Evolutionary conservation across 768 basidiomycete genomes (phyloP).

Genomic region (Mycena floridula): DNA sequence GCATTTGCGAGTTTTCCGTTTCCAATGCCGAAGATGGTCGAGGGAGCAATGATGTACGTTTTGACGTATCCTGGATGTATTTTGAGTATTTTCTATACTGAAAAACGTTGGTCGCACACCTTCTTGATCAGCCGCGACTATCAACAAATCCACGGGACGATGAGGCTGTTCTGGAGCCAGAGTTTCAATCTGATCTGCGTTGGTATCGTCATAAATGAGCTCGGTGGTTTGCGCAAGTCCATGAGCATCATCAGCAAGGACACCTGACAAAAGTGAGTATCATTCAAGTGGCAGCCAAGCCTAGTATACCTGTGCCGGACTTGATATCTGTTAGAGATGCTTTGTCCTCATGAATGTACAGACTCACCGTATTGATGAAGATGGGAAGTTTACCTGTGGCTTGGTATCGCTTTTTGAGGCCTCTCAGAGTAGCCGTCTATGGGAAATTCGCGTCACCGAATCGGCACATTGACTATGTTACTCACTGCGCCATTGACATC

Average conservation of each 20-base stretch:
- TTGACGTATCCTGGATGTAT: constrained; percentile 36
- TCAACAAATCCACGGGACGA: constrained; percentile 39
- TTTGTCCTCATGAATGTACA: too few relatives aligned
- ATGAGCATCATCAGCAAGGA: constrained; percentile 36
- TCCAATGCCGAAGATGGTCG: constrained; percentile 48
- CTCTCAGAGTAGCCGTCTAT: constrained; percentile 48
- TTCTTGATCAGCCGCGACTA: constrained; percentile 42
- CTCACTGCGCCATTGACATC: constrained; percentile 30
- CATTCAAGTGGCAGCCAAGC: background rate
- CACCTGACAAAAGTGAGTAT: constrained; percentile 20
- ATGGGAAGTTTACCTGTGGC: constrained; percentile 35
- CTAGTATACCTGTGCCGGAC: too few relatives aligned
- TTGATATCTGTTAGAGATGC: too few relatives aligned
- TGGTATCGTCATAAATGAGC: constrained; percentile 45
- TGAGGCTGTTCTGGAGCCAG: constrained; percentile 41
- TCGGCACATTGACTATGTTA: background rate
- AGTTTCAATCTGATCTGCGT: constrained; percentile 39
- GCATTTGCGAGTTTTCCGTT: constrained; percentile 41
- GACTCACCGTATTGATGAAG: constrained; percentile 57
- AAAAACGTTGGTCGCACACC: too few relatives aligned
- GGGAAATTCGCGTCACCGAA: constrained; percentile 9
- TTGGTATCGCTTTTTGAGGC: constrained; percentile 41
- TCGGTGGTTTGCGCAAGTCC: constrained; percentile 30
- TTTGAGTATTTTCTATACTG: background rate
- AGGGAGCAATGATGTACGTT: constrained; percentile 47